Percentiles rank a stretch among this genome's conserved stretches.
Evolutionary conservation across 306 rosid species (phyloP).

Genomic region (Medicago ruthenica): DNA sequence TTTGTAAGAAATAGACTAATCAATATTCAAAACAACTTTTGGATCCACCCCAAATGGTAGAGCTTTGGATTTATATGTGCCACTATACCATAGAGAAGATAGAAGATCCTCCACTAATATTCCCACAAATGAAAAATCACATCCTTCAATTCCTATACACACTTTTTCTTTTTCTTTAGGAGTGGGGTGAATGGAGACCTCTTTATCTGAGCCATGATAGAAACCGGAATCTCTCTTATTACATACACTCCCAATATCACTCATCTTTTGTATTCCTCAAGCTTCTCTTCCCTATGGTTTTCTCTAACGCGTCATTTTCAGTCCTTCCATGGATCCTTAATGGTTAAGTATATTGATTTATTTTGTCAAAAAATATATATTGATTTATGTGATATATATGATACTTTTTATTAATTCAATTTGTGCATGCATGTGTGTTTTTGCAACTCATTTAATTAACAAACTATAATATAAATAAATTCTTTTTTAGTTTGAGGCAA

Average conservation of each 20-base stretch:
- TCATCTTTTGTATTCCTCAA: constrained; percentile 67
- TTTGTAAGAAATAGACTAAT: too few relatives aligned
- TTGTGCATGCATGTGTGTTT: neutral
- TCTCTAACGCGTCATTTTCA: constrained; percentile 57
- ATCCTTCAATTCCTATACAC: constrained; percentile 43
- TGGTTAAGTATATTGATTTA: constrained; percentile 50
- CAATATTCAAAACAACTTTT: too few relatives aligned
- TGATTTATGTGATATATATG: neutral
- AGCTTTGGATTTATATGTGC: constrained; percentile 44
- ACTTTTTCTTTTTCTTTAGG: constrained; percentile 37
- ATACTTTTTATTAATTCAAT: neutral
- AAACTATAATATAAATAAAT: too few relatives aligned
- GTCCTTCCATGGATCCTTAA: constrained; percentile 52
- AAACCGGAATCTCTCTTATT: constrained; percentile 59
- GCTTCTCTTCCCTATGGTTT: constrained; percentile 50
- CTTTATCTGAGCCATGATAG: constrained; percentile 53
- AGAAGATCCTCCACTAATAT: constrained; percentile 56
- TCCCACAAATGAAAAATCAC: constrained; percentile 47
- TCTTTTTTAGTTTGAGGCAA: too few relatives aligned
- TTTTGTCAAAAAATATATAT: neutral
- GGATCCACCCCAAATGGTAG: neutral
- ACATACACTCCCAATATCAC: constrained; percentile 39
- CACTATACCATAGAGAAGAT: constrained; percentile 33
- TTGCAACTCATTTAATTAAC: neutral
- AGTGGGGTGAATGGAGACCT: constrained; percentile 63